Percentiles rank a stretch among this genome's conserved stretches.
Evolutionary conservation across 805 yeast species (phyloP).

Genomic region (Starmerella floricola): DNA sequence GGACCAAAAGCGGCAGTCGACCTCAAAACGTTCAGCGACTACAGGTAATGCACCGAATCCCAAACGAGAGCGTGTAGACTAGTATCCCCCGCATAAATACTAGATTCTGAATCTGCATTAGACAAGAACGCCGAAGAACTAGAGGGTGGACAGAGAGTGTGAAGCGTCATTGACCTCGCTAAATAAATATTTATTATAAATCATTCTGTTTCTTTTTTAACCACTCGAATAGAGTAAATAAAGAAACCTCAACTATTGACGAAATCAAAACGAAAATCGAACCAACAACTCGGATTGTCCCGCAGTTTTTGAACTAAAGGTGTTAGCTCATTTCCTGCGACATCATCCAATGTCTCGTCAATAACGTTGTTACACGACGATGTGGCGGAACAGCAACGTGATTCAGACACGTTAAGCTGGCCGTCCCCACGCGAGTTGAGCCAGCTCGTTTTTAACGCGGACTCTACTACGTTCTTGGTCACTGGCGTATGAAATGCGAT

Average conservation of each 20-base stretch:
- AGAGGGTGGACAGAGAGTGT: background rate
- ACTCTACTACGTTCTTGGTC: too few species aligned
- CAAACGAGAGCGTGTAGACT: constrained; percentile 8
- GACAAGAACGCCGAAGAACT: too few species aligned
- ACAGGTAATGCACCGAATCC: background rate
- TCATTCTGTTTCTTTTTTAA: too few species aligned
- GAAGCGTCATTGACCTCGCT: too few species aligned
- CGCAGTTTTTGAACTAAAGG: constrained; percentile 7
- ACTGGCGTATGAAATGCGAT: too few species aligned
- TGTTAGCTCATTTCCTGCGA: background rate
- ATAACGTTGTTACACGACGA: background rate
- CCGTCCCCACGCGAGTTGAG: too few species aligned
- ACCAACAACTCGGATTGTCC: constrained; percentile 12
- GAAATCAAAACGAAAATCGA: constrained; percentile 12
- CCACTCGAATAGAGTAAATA: too few species aligned
- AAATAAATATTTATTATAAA: constrained; percentile 1
- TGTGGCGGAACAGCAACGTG: background rate
- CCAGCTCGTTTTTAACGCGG: too few species aligned
- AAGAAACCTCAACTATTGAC: background rate
- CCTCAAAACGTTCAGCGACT: background rate
- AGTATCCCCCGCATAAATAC: too few species aligned
- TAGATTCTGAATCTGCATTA: too few species aligned
- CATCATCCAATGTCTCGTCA: constrained; percentile 3
- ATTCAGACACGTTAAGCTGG: too few species aligned
- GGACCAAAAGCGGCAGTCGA: constrained; percentile 43